A percentile compares a stretch with the other conserved stretches of the same genome.
These are phyloP conservation scores for Aspergillus homomorphus DNA, from an alignment of 495 filamentous ascomycete species.

Conservation along the genomic window DNA sequence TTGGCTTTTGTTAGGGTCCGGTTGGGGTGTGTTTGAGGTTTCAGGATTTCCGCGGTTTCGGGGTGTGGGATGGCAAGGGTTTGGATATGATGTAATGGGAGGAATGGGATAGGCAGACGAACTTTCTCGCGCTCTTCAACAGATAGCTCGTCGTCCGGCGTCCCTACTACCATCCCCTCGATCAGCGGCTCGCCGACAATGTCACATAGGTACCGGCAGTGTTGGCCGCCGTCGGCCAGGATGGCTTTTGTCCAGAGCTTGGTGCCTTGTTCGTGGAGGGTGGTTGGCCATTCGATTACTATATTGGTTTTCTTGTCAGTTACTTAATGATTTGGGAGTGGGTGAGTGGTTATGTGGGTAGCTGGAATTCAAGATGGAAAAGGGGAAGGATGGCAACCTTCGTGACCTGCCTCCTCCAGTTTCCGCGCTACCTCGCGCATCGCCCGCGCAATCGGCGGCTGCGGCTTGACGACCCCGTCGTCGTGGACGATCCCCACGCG, in stretches of 20 bases:
- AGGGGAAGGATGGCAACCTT: constrained; percentile 32
- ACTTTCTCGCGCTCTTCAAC: constrained; percentile 31
- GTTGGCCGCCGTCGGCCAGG: constrained; percentile 58
- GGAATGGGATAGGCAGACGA: background rate
- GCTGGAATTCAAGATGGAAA: background rate
- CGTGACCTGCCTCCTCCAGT: constrained; percentile 42
- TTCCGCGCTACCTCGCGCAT: constrained; percentile 40
- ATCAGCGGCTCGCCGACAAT: constrained; percentile 55
- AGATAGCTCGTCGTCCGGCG: constrained; percentile 26
- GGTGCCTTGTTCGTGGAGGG: constrained; percentile 30
- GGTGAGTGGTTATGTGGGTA: background rate
- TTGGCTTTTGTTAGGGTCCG: background rate
- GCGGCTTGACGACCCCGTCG: constrained; percentile 54
- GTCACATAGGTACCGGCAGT: constrained; percentile 46
- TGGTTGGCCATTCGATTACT: constrained; percentile 47
- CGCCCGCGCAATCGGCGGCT: constrained; percentile 50
- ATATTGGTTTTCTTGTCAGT: background rate
- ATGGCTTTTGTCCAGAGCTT: constrained; percentile 48
- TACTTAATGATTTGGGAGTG: background rate
- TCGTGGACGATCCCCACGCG: constrained; percentile 51
- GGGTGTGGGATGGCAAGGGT: too few species aligned
- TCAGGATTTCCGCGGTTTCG: too few species aligned
- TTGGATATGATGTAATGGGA: background rate
- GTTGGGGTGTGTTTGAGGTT: background rate
- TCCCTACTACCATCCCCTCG: constrained; percentile 49